Conservation (phyloP, 2,329 filamentous ascomycete genomes). For the Hypomyces perniciosus region DNA sequence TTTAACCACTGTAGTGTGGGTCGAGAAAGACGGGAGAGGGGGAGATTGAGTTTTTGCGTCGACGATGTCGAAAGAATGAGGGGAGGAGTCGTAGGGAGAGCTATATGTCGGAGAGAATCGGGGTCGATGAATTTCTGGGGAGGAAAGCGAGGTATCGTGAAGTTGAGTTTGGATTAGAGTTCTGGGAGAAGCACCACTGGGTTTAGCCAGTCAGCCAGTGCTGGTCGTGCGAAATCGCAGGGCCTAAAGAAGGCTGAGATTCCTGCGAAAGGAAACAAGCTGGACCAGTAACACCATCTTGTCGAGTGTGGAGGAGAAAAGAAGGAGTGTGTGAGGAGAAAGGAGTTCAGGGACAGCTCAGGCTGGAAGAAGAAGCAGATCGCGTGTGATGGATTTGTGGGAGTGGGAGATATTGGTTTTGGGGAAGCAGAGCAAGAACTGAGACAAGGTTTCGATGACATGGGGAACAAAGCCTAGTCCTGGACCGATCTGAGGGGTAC, state of each 20-base stretch:
- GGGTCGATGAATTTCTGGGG: no score
- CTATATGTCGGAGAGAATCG: no score
- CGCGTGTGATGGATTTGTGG: slow-evolving; percentile 13
- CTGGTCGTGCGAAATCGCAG: slow-evolving; percentile 10
- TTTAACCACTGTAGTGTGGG: not conserved
- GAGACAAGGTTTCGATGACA: not conserved
- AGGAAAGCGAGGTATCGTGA: not conserved
- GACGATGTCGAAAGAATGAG: no score
- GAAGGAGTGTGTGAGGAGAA: slow-evolving; percentile 1
- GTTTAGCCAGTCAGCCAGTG: slow-evolving; percentile 4
- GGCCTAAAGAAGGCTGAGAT: slow-evolving; percentile 16
- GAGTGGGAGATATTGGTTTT: slow-evolving; percentile 5
- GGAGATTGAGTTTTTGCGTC: no score
- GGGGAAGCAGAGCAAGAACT: not conserved
- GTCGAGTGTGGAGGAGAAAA: slow-evolving; percentile 5
- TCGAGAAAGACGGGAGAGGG: no score
- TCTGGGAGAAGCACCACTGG: not conserved
- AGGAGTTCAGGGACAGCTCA: slow-evolving; percentile 2
- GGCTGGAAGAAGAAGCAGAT: slow-evolving; percentile 13
- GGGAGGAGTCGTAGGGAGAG: no score
- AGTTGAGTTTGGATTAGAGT: not conserved
- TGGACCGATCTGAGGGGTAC: no score
- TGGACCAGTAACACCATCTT: slow-evolving; percentile 20
- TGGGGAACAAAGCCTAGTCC: no score
- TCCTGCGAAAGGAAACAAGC: slow-evolving; percentile 15